Evolutionary conservation across 2,329 filamentous ascomycete species (phyloP).

Genomic region (Penicillium sp.): DNA sequence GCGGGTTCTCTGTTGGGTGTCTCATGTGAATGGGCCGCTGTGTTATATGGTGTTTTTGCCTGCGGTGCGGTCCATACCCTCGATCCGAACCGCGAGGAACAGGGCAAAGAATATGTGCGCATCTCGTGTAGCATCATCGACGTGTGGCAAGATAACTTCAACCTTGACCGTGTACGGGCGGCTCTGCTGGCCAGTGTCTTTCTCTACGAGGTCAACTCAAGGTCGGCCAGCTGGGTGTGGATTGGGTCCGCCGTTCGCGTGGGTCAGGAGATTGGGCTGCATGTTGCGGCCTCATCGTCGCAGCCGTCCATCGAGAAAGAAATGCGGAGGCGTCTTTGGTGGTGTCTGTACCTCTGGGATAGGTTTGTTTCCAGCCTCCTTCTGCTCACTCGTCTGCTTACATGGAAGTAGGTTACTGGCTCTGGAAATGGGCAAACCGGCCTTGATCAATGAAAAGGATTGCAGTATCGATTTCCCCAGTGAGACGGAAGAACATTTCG

Average conservation of each 20-base stretch:
- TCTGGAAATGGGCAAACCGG: conserved; percentile 72
- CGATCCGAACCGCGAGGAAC: conserved; percentile 51
- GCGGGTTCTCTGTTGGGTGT: conserved; percentile 55
- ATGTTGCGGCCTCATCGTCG: conserved; percentile 65
- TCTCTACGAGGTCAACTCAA: conserved; percentile 78
- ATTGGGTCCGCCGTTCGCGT: conserved; percentile 71
- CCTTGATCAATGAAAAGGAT: conserved; percentile 78
- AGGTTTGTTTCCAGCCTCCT: conserved; percentile 47
- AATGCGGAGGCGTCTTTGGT: conserved; percentile 85
- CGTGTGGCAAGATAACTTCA: conserved; percentile 73
- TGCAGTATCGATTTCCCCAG: conserved; percentile 78
- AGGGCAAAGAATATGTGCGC: conserved; percentile 63
- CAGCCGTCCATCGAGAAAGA: conserved; percentile 74
- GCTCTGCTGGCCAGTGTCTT: conserved; percentile 70
- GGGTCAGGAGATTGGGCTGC: conserved; percentile 76
- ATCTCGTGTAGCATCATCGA: conserved; percentile 64
- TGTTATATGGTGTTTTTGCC: conserved; percentile 78
- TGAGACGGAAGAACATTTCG: conserved; percentile 67
- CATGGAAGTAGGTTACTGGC: conserved; percentile 55
- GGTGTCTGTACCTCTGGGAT: conserved; percentile 87
- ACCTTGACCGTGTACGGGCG: conserved; percentile 67
- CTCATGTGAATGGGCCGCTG: conserved; percentile 65
- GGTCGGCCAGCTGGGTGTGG: conserved; percentile 80
- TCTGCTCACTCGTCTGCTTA: conserved; percentile 5
- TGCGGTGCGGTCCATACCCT: conserved; percentile 70